A percentile compares a stretch with the other conserved stretches of the same genome.
phyloP scores from a whole-genome alignment of 164 flowering plant species.

The Brasenia schreberi region DNA sequence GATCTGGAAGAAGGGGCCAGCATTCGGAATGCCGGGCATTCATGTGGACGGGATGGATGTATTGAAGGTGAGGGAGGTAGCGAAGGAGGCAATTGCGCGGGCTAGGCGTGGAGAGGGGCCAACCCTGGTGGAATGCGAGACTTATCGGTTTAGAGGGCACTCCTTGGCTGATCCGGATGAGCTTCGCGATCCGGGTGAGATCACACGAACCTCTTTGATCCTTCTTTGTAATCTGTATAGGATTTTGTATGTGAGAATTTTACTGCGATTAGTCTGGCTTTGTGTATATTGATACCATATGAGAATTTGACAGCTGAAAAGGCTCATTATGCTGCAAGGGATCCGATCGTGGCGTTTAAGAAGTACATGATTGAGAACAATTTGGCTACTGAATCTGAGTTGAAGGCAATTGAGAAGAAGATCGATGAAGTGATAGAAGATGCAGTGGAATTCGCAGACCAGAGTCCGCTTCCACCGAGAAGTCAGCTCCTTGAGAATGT shows the following conservation, averaged over 20 bases:
- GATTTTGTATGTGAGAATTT: too few relatives aligned
- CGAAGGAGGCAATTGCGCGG: conserved; percentile 70
- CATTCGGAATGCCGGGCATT: conserved; percentile 93
- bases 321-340: conserved; percentile 72
- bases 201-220: too few relatives aligned
- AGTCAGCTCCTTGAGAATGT: conserved; percentile 80
- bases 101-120: conserved; percentile 98
- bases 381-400: conserved; percentile 55
- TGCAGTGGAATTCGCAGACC: conserved; percentile 77
- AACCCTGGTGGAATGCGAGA: conserved; percentile 87
- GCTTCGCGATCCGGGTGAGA: conserved; percentile 86
- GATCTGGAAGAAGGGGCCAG: conserved; percentile 86
- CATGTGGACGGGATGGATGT: conserved; percentile 99
- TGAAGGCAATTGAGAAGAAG: conserved; percentile 77
- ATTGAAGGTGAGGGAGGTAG: conserved; percentile 93
- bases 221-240: too few relatives aligned
- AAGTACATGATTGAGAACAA: conserved; percentile 69
- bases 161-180: conserved; percentile 99
- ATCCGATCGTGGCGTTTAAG: conserved; percentile 77
- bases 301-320: conserved; percentile 63
- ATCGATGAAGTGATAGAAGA: conserved; percentile 42
- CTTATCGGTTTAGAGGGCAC: conserved; percentile 90
- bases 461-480: conserved; percentile 53
- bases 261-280: too few relatives aligned
- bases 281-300: too few relatives aligned